Percentiles rank a stretch among this genome's conserved stretches.
These are phyloP conservation scores for Phytopythium vexans DNA, from an alignment of 352 stramenopile genomes.

Conservation along the genomic window DNA sequence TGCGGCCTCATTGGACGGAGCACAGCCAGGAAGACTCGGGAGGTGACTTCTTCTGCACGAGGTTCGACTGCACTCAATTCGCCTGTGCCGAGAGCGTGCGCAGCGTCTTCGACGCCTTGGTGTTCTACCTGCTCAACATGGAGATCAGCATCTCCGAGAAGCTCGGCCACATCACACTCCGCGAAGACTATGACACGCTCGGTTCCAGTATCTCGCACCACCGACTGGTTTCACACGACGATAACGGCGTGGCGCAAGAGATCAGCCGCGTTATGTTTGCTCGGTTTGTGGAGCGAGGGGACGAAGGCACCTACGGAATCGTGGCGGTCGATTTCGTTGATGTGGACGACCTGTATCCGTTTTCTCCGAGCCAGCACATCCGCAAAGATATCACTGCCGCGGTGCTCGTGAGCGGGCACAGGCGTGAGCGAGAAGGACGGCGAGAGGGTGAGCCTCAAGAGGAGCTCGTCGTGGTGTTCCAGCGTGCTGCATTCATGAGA, in stretches of 20 bases:
- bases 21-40: constrained; percentile 19
- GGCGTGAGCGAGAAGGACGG: not conserved
- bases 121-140: constrained; percentile 31
- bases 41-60: constrained; percentile 24
- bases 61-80: constrained; percentile 32
- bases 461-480: constrained; percentile 32
- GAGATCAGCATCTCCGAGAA: constrained; percentile 38
- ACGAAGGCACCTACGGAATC: constrained; percentile 7
- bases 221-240: constrained; percentile 18
- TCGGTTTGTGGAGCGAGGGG: not conserved
- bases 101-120: constrained; percentile 28
- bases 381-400: constrained; percentile 29
- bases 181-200: constrained; percentile 31
- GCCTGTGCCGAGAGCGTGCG: constrained; percentile 14
- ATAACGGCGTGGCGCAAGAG: constrained; percentile 17
- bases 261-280: constrained; percentile 23
- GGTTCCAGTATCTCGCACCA: constrained; percentile 19
- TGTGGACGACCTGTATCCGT: constrained; percentile 13
- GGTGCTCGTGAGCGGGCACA: constrained; percentile 19
- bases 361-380: constrained; percentile 8
- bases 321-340: constrained; percentile 27
- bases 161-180: constrained; percentile 28
- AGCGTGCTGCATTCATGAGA: constrained; percentile 18
- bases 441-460: constrained; percentile 4
- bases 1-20: constrained; percentile 17